phyloP scores from a whole-genome alignment of 2,329 filamentous ascomycete species.

The Fusarium torulosum region DNA sequence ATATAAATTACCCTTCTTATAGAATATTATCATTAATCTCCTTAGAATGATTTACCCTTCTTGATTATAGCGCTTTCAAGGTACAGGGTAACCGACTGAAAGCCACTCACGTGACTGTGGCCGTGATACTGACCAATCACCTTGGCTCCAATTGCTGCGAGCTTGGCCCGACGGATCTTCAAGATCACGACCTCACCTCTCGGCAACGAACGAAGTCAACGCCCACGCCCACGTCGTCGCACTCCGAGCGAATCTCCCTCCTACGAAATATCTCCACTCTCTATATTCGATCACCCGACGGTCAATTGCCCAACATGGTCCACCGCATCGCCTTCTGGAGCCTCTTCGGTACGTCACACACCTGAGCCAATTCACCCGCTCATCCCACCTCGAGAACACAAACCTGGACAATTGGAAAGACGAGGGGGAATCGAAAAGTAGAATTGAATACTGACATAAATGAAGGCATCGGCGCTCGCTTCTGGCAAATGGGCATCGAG shows the following conservation, averaged over 20 bases:
- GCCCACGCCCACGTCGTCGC: slow-evolving; percentile 32
- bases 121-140: slow-evolving; percentile 42
- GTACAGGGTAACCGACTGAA: slow-evolving; percentile 25
- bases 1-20: too few species aligned
- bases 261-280: slow-evolving; percentile 28
- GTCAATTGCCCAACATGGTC: slow-evolving; percentile 64
- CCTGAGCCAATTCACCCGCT: slow-evolving; percentile 34
- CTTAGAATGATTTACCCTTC: too few species aligned
- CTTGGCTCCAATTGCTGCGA: slow-evolving; percentile 46
- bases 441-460: slow-evolving; percentile 25
- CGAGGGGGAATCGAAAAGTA: neutral
- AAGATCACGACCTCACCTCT: slow-evolving; percentile 48
- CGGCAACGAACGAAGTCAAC: slow-evolving; percentile 43
- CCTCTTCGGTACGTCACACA: slow-evolving; percentile 79
- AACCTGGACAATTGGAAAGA: neutral
- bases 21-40: too few species aligned
- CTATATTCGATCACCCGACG: slow-evolving; percentile 33
- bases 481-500: slow-evolving; percentile 98
- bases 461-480: slow-evolving; percentile 86
- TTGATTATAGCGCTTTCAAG: neutral
- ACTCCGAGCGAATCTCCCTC: slow-evolving; percentile 33
- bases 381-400: slow-evolving; percentile 8
- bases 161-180: slow-evolving; percentile 44
- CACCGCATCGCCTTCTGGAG: slow-evolving; percentile 82
- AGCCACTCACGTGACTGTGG: slow-evolving; percentile 37